Evolutionary conservation across 2,329 filamentous ascomycete genomes (phyloP).

Genomic region (Mycocentrospora acerina): DNA sequence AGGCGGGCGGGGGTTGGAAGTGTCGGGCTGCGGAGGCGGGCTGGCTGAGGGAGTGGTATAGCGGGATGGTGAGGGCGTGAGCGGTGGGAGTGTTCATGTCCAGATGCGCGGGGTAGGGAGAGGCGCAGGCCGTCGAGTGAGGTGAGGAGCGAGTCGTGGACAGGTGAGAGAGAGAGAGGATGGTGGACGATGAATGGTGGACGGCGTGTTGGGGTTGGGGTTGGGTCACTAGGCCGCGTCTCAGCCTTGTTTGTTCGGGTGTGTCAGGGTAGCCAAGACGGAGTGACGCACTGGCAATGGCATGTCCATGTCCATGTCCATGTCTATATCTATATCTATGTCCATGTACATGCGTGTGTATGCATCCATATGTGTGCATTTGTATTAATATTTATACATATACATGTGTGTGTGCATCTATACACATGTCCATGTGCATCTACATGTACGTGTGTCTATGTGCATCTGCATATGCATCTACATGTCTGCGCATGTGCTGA

Average conservation of each 20-base stretch:
- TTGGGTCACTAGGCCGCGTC: constrained; percentile 22
- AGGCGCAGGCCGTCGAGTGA: constrained; percentile 21
- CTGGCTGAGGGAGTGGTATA: constrained; percentile 18
- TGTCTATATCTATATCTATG: no score
- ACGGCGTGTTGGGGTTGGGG: constrained; percentile 11
- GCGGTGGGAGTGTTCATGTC: constrained; percentile 39
- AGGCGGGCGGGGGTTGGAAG: constrained; percentile 12
- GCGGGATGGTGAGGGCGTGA: constrained; percentile 19
- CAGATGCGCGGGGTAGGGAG: constrained; percentile 27
- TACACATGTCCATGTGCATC: no score
- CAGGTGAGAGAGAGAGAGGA: constrained; percentile 10
- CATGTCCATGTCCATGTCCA: no score
- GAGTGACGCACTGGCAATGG: constrained; percentile 18
- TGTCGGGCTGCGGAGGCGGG: constrained; percentile 27
- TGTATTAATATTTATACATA: no score
- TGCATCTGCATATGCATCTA: no score
- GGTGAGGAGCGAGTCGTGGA: constrained; percentile 10
- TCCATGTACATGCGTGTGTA: no score
- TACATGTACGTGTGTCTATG: no score
- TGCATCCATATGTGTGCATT: no score
- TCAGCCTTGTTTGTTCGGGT: no score
- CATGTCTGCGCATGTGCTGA: no score
- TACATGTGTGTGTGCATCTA: no score
- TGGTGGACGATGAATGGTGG: constrained; percentile 7
- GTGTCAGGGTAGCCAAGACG: constrained; percentile 14